phyloP scores from a whole-genome alignment of 108 stramenopile species.

The Seminavis robusta region DNA sequence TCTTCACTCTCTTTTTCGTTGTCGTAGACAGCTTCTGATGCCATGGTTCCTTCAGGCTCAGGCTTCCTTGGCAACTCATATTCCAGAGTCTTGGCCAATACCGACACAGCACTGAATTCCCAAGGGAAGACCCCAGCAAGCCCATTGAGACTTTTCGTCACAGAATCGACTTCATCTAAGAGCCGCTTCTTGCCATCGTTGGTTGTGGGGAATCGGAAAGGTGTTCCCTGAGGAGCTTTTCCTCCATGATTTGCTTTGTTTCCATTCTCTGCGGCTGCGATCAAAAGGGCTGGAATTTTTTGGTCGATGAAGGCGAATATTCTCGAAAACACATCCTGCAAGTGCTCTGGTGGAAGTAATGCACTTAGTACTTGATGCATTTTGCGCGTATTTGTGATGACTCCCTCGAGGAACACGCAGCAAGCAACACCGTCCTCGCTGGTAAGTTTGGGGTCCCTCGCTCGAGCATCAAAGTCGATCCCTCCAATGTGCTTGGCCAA shows the following conservation, averaged over 20 bases:
- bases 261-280: constrained; percentile 36
- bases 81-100: constrained; percentile 66
- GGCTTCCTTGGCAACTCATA: constrained; percentile 23
- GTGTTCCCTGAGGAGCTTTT: not conserved
- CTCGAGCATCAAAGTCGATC: constrained; percentile 74
- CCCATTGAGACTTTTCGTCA: constrained; percentile 62
- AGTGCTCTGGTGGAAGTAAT: constrained; percentile 86
- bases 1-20: no score
- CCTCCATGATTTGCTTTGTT: not conserved
- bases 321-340: constrained; percentile 90
- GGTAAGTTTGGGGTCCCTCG: constrained; percentile 18
- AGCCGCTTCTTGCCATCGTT: constrained; percentile 70
- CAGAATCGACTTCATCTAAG: constrained; percentile 60
- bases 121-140: constrained; percentile 71
- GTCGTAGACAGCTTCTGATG: no score
- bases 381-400: constrained; percentile 78
- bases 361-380: constrained; percentile 91
- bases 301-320: constrained; percentile 89
- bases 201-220: constrained; percentile 62
- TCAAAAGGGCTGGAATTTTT: constrained; percentile 66
- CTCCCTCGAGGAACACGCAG: constrained; percentile 87
- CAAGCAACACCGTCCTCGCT: constrained; percentile 28
- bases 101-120: constrained; percentile 74
- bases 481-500: constrained; percentile 61
- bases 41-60: no score